Evolutionary conservation across 139 green algal genomes (phyloP).

Genomic region (Coccomyxa sp.): DNA sequence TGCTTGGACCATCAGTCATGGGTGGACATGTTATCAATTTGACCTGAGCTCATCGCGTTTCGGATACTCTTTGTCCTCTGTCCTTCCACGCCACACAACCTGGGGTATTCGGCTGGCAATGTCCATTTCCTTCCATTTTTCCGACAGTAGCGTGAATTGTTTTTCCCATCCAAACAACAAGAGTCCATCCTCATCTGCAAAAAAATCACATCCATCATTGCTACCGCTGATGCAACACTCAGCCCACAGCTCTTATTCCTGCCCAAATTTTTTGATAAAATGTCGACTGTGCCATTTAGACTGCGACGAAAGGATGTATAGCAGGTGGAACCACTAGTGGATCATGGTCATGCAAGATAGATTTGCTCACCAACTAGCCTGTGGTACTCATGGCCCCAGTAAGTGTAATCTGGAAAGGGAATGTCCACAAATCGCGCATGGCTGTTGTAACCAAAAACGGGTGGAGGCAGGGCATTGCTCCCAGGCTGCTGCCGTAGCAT

Average conservation of each 20-base stretch:
- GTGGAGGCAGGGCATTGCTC: background rate
- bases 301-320: too few relatives aligned
- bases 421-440: conserved; percentile 17
- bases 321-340: background rate
- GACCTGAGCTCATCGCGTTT: conserved; percentile 23
- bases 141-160: conserved; percentile 15
- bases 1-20: background rate
- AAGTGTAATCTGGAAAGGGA: conserved; percentile 39
- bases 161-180: conserved; percentile 18
- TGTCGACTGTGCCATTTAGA: too few relatives aligned
- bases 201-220: background rate
- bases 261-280: too few relatives aligned
- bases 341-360: background rate
- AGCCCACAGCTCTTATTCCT: too few relatives aligned
- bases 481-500: conserved; percentile 12
- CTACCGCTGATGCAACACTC: too few relatives aligned
- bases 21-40: background rate
- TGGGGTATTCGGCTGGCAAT: conserved; percentile 4
- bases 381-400: conserved; percentile 34
- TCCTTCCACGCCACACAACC: conserved; percentile 20
- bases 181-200: conserved; percentile 10
- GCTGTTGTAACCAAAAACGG: conserved; percentile 33
- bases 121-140: background rate
- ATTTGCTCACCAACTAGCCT: conserved; percentile 13
- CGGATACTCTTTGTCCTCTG: conserved; percentile 15